Conservation (phyloP, 2,329 filamentous ascomycete genomes). For the Mycosphaerelloides madeirae region DNA sequence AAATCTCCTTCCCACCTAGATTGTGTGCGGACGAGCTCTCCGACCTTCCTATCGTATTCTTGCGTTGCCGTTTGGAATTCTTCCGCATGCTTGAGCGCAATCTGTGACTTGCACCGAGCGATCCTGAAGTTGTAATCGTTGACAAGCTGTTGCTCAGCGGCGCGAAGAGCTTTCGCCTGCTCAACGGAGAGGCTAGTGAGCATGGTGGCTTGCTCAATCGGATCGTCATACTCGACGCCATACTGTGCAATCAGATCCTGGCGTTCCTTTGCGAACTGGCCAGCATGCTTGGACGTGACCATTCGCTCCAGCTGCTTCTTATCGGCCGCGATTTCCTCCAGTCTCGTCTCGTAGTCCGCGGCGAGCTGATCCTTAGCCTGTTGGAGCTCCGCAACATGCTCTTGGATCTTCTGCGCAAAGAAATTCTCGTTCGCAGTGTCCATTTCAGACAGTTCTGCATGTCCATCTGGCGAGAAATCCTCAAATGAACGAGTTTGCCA, state of each 20-base stretch:
- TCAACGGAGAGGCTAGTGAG: constrained; percentile 21
- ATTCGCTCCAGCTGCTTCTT: constrained; percentile 29
- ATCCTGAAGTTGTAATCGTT: constrained; percentile 31
- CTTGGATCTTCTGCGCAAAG: constrained; percentile 33
- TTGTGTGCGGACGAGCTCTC: constrained; percentile 27
- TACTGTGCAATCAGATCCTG: constrained; percentile 29
- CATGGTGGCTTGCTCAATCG: constrained; percentile 17
- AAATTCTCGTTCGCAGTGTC: constrained; percentile 33
- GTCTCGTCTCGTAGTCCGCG: constrained; percentile 31
- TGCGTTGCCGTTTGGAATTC: constrained; percentile 31
- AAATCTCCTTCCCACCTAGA: constrained; percentile 30
- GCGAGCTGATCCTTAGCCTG: constrained; percentile 32
- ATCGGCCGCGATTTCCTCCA: constrained; percentile 29
- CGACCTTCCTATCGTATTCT: constrained; percentile 33
- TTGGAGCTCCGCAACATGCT: constrained; percentile 35
- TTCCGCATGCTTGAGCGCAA: constrained; percentile 32
- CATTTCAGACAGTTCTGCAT: constrained; percentile 32
- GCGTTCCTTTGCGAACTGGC: constrained; percentile 31
- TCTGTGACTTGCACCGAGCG: constrained; percentile 33
- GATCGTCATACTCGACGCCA: constrained; percentile 21
- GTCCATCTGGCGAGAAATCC: constrained; percentile 32
- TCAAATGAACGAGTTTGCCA: constrained; percentile 30
- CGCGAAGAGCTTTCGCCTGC: constrained; percentile 25
- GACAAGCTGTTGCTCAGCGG: constrained; percentile 31
- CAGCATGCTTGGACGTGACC: constrained; percentile 26